Conservation (phyloP, 2,329 filamentous ascomycete genomes). For the Harringtonia aguacate region DNA sequence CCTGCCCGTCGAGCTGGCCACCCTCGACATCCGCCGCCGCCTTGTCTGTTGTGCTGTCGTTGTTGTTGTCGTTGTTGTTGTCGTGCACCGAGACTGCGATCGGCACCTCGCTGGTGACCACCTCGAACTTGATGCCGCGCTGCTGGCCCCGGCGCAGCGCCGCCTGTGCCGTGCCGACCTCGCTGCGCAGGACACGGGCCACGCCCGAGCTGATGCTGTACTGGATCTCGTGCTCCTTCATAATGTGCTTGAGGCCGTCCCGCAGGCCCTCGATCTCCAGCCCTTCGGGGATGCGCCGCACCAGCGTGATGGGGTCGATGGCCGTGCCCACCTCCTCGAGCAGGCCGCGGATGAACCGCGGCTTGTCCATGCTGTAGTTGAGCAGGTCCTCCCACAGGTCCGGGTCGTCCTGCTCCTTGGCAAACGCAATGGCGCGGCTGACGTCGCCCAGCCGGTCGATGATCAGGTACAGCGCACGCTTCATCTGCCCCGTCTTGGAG, state of each 20-base stretch:
- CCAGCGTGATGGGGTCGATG: constrained; percentile 84
- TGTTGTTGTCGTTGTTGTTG: constrained; percentile 2
- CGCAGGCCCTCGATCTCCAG: constrained; percentile 84
- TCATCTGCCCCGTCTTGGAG: constrained; percentile 89
- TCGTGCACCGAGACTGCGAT: constrained; percentile 15
- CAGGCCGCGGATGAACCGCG: constrained; percentile 81
- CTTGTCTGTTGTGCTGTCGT: not conserved
- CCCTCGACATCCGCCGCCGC: not conserved
- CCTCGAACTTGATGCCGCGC: constrained; percentile 81
- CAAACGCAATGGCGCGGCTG: constrained; percentile 84
- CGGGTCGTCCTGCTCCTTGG: constrained; percentile 82
- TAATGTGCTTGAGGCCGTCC: constrained; percentile 80
- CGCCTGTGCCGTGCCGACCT: constrained; percentile 77
- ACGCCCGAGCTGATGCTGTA: constrained; percentile 86
- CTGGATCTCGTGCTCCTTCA: constrained; percentile 94
- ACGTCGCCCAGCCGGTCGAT: constrained; percentile 90
- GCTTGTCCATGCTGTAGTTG: constrained; percentile 96
- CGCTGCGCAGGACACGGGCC: constrained; percentile 73
- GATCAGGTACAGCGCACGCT: constrained; percentile 83
- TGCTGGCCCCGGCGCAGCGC: constrained; percentile 69
- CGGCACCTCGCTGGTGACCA: too few relatives aligned
- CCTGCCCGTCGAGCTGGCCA: not conserved
- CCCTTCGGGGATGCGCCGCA: constrained; percentile 83
- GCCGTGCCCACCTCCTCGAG: constrained; percentile 90
- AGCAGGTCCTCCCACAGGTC: constrained; percentile 94